Evolutionary conservation across 352 stramenopile genomes (phyloP), one percentile per base, ranked within the genome.

Genomic region (Globisporangium uncinulatum): DNA sequence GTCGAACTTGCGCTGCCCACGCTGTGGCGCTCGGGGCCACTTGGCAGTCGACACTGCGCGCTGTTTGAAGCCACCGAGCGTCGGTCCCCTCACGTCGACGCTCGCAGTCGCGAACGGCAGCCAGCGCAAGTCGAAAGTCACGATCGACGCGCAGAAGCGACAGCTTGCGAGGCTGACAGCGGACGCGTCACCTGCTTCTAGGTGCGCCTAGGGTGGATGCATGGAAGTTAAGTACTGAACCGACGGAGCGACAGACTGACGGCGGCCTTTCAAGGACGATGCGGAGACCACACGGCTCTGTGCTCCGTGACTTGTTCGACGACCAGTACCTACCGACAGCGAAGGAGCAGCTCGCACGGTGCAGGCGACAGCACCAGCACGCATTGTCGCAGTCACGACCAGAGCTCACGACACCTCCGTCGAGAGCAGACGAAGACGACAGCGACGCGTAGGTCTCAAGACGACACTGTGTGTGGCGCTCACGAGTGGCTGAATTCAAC

Each of bases 1-100:
- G 76, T 86, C 78, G 9, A 84, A 82, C 51, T 24, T 87, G 32
- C 62, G 65, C 2, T 89, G 81, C 56, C 70, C 74, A 54, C 73
- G 76, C 51, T 89, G 81, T 46, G 81, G 78, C 13, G 62, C 70
- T 39, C 65, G 67, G 39, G 80, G 80, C 1, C 80, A 91, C 37
- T 37, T 91, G 6, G 67, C 75, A 11, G 62, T 51, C 4, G 78
- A 91, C 47, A 54, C 71, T 0, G 67, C 63, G 4, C 76, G 80
- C 9, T 91, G 81, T 63, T 44, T 13, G 41, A 66, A 66, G 9
- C 53, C 48, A 47, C 62, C 70, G 50, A 39, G 6, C 11, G 19
- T 31, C 55, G 54, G 47, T 48, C 55, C 32, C 46, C 67, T 34
- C 21, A 62, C 19, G 24, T 59, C 51, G 47, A 58, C 44, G 6